Conservation (phyloP, 108 stramenopile genomes). For the Chaetoceros muelleri region DNA sequence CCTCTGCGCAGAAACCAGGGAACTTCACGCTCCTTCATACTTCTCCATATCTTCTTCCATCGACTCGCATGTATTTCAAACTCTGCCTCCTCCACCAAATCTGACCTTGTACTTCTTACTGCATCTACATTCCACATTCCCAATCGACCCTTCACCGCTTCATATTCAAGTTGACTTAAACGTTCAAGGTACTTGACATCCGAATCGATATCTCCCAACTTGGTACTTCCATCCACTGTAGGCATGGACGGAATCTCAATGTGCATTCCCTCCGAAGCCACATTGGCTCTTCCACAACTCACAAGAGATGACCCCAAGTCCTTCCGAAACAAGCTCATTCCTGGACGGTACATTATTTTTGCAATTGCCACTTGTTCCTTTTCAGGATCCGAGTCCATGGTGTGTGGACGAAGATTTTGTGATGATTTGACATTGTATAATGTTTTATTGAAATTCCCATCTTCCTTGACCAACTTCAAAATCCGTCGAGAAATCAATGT, state of each 20-base stretch:
- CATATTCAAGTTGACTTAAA: conserved; percentile 40
- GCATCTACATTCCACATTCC: conserved; percentile 58
- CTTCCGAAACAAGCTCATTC: conserved; percentile 16
- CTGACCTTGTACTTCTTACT: conserved; percentile 29
- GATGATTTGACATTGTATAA: background rate
- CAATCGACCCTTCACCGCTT: conserved; percentile 30
- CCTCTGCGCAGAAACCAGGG: too few relatives aligned
- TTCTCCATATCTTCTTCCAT: conserved; percentile 32
- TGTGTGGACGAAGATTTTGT: too few relatives aligned
- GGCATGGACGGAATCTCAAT: conserved; percentile 1
- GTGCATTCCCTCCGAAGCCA: conserved; percentile 4
- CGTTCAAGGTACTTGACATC: conserved; percentile 53
- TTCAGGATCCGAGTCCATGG: too few relatives aligned
- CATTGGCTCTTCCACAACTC: conserved; percentile 18
- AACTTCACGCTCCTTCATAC: conserved; percentile 8
- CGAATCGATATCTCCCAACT: conserved; percentile 31
- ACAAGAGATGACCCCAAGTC: conserved; percentile 25
- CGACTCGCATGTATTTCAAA: conserved; percentile 35
- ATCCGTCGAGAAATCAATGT: conserved; percentile 44
- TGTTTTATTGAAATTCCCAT: background rate
- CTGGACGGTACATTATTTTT: conserved; percentile 36
- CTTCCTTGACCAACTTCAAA: background rate
- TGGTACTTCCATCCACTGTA: conserved; percentile 36
- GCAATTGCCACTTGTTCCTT: conserved; percentile 38
- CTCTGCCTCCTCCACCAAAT: conserved; percentile 38